Percentiles rank a stretch among this genome's conserved stretches.
Evolutionary conservation across 345 rosid species (phyloP).

Genomic region (Hibiscus mutabilis): DNA sequence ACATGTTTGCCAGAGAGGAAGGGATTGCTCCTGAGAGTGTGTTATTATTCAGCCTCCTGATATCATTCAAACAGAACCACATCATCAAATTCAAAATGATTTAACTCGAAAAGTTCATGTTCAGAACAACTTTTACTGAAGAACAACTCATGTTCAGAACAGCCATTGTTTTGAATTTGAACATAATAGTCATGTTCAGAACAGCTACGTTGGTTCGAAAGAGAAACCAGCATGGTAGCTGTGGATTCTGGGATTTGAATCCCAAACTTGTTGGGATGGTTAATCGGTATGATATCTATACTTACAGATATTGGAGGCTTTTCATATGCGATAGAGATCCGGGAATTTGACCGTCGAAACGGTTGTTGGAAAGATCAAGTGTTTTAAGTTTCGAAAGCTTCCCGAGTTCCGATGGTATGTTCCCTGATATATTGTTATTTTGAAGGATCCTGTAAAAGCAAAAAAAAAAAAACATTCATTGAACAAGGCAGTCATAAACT

Average conservation of each 20-base stretch:
- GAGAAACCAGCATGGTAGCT: too few relatives aligned
- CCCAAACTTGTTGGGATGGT: background rate
- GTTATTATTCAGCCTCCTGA: constrained; percentile 81
- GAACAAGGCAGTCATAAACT: background rate
- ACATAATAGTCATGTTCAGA: background rate
- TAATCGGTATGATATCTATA: constrained; percentile 4
- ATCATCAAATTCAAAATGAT: background rate
- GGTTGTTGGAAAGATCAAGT: constrained; percentile 80
- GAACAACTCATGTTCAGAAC: background rate
- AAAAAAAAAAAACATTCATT: background rate
- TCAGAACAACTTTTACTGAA: too few relatives aligned
- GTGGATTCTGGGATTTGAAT: too few relatives aligned
- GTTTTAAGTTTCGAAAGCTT: constrained; percentile 63
- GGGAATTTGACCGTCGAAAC: constrained; percentile 65
- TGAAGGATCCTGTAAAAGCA: constrained; percentile 52
- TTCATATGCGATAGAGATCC: constrained; percentile 40
- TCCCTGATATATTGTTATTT: constrained; percentile 75
- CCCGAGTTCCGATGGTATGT: constrained; percentile 66
- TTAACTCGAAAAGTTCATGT: background rate
- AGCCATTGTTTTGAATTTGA: background rate
- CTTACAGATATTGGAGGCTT: constrained; percentile 75
- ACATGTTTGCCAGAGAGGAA: constrained; percentile 60
- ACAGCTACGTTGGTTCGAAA: background rate
- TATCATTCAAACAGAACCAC: constrained; percentile 13
- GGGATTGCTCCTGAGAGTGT: constrained; percentile 73